Evolutionary conservation across 495 filamentous ascomycete genomes (phyloP).

Genomic region (Rhypophila decipiens): DNA sequence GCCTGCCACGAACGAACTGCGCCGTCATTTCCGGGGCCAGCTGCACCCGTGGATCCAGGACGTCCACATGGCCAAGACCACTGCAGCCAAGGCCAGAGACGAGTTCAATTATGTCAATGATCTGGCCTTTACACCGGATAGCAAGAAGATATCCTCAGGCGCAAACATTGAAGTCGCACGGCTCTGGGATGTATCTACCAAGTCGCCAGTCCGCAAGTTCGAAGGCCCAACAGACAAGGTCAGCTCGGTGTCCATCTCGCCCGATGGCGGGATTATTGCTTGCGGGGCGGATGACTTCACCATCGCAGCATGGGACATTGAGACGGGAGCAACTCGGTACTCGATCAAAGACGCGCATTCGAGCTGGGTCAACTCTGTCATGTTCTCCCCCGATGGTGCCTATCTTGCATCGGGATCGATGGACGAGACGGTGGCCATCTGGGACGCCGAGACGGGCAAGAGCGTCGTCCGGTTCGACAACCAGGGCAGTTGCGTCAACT

Average conservation of each 20-base stretch:
- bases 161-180: slow-evolving; percentile 4
- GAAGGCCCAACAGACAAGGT: slow-evolving; percentile 8
- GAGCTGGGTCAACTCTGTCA: slow-evolving; percentile 15
- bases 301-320: slow-evolving; percentile 29
- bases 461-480: neutral
- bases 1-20: slow-evolving; percentile 8
- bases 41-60: slow-evolving; percentile 1
- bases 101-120: neutral
- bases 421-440: slow-evolving; percentile 11
- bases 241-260: slow-evolving; percentile 12
- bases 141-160: neutral
- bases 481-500: neutral
- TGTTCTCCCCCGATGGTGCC: slow-evolving; percentile 32
- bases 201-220: slow-evolving; percentile 4
- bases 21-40: slow-evolving; percentile 9
- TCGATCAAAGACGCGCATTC: slow-evolving; percentile 15
- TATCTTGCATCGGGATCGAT: slow-evolving; percentile 5
- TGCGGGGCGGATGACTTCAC: slow-evolving; percentile 25
- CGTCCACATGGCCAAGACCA: neutral
- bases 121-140: neutral
- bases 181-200: slow-evolving; percentile 13
- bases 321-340: slow-evolving; percentile 5
- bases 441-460: neutral
- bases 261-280: slow-evolving; percentile 12
- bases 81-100: neutral